Base-by-base conservation (phyloP, 23 red algal genomes). In the Gracilaria domingensis region DNA sequence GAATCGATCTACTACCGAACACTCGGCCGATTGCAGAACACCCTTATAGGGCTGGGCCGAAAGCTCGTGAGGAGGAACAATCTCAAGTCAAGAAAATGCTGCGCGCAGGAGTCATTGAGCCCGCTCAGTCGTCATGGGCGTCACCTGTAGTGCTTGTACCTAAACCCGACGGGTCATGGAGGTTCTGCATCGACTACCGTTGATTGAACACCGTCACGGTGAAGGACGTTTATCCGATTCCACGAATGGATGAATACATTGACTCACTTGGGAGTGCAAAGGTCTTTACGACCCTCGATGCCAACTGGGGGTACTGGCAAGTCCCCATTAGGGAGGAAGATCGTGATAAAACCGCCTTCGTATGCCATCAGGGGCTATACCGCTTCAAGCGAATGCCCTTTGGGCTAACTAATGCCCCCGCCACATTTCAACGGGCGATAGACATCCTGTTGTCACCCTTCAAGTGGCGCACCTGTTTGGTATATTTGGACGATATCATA, bases 151-250 rank as follows among this genome's bases (percentile, higher is more conserved):
- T 58, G 2, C 54, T 18, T 18, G 54, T n/a, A 12, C 54, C 54
- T 2, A 58, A 58, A 16, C 54, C 16, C 8, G 54, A 58, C 20
- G 54, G n/a, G 54, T 58, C 8, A 58, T 58, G 14, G 54, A 58
- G 69, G 13, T 75, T 75, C 25, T 75, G 69, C 24, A 25, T 29
- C 17, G 69, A 75, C 17, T 75, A 75, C 69, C 37, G 69, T 16
- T 18, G 69, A 2, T 49, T 75, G 38, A 75, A 75, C 24, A 18
- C 69, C 2, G 44, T 75, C 17, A 75, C 69, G 2, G 44, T 45
- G 8, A 75, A 75, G 44, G 69, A 75, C 17, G 69, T 49, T 18
- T 75, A 75, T 49, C 17, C 69, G 2, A 75, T 75, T 29, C 69
- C 69, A 75, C 16, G 24, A 75, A 75, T 67, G 62, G 62, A 67